phyloP scores from a whole-genome alignment of 108 stramenopile genomes.

The Skeletonema costatum region DNA sequence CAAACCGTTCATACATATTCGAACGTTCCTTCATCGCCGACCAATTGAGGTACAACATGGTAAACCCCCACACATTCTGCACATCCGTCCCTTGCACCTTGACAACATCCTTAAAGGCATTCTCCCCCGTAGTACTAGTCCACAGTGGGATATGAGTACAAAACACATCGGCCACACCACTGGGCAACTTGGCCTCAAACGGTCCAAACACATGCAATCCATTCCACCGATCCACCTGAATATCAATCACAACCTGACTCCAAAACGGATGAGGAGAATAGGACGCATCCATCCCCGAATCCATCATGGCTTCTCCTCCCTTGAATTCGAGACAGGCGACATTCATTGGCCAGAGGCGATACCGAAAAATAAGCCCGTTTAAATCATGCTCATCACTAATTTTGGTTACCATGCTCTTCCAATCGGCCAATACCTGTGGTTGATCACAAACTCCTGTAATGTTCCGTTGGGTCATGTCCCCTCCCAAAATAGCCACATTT shows the following conservation, averaged over 20 bases:
- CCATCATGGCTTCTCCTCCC: background rate
- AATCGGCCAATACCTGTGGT: background rate
- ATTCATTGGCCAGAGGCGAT: slow-evolving; percentile 1
- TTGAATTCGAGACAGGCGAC: background rate
- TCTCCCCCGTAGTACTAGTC: background rate
- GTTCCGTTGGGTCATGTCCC: background rate
- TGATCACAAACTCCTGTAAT: slow-evolving; percentile 1
- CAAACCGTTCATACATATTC: slow-evolving; percentile 7
- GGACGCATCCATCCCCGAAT: background rate
- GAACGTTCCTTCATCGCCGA: background rate
- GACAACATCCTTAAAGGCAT: background rate
- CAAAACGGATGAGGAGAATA: slow-evolving; percentile 1
- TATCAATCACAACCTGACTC: background rate
- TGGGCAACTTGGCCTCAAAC: background rate
- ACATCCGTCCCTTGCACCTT: background rate
- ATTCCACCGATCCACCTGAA: background rate
- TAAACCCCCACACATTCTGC: background rate
- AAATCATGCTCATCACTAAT: slow-evolving; percentile 2
- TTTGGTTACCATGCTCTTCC: background rate
- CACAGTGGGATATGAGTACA: background rate
- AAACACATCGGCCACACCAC: background rate
- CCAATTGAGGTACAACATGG: background rate
- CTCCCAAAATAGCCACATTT: background rate
- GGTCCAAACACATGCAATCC: slow-evolving; percentile 6
- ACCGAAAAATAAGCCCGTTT: background rate